phyloP scores from a whole-genome alignment of 2,329 filamentous ascomycete species.

The Penicillium sp. region DNA sequence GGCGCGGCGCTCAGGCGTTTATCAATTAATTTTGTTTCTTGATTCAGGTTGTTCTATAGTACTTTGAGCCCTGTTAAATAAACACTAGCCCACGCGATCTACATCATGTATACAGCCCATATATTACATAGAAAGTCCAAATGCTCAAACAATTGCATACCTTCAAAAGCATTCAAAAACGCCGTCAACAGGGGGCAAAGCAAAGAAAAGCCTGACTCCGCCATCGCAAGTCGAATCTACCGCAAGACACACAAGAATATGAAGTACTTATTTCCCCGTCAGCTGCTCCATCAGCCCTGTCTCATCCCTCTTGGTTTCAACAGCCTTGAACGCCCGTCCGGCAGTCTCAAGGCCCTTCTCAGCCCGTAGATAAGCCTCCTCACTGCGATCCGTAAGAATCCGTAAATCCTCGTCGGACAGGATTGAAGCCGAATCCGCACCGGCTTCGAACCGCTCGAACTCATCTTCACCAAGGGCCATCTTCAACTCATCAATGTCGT shows the following conservation, averaged over 20 bases:
- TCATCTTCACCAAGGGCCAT: slow-evolving; percentile 74
- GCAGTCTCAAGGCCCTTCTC: slow-evolving; percentile 73
- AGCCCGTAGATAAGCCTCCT: slow-evolving; percentile 71
- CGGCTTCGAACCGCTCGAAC: slow-evolving; percentile 65
- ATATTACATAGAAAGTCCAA: neutral
- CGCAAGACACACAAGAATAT: neutral
- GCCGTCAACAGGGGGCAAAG: neutral
- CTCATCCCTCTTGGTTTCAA: slow-evolving; percentile 72
- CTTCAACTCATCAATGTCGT: slow-evolving; percentile 65
- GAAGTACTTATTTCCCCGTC: slow-evolving; percentile 19
- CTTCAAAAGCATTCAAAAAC: neutral
- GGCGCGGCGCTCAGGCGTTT: slow-evolving; percentile 41
- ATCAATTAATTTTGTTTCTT: slow-evolving; percentile 29
- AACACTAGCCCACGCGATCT: neutral
- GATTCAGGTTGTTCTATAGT: slow-evolving; percentile 11
- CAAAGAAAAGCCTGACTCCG: neutral
- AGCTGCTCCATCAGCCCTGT: slow-evolving; percentile 39
- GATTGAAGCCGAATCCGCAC: slow-evolving; percentile 63
- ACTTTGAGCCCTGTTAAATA: neutral
- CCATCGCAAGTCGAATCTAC: neutral
- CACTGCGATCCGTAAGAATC: slow-evolving; percentile 76
- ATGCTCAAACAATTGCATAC: neutral
- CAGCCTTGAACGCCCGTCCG: slow-evolving; percentile 67
- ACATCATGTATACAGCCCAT: neutral
- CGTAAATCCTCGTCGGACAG: slow-evolving; percentile 77